Base-by-base conservation (phyloP, 1,284 basidiomycete species). In the Pyrrhoderma noxium region DNA sequence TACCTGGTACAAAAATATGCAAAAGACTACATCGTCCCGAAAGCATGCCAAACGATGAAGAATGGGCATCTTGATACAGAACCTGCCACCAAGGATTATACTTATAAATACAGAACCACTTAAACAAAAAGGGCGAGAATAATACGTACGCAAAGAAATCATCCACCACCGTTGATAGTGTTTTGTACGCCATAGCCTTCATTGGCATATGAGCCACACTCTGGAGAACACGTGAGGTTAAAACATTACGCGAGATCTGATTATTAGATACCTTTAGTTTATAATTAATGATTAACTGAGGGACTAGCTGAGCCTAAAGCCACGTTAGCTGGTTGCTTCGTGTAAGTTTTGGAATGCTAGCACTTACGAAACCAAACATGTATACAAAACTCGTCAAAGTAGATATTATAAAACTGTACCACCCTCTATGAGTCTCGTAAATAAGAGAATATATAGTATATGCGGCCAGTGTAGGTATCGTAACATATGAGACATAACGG, bases 161-260 rank as follows among this genome's bases (percentile, higher is more conserved):
- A 68, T 97, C 93, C 27, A 96, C 89, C 49, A 91, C 87, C 1
- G 90, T 92, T 25, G 85, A 86, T 46, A 93, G 71, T 2, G 89
- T 86, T 72, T 96, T 96, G 76, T 91, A 97, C 57, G 94, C 83
- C 87, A 98, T 93, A 2, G 94, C 90, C 69, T 94, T 96, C 83
- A 94, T 91, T 8, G 89, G 90, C 85, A 94, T 91, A 64, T 94
- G 92, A 36, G 91, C 85, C 36, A 93, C 90, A 63, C 82, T 88
- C 82, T 88, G 67, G 31, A 48, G n/a, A 9, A 57, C 21, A 51
- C 39, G 51, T 44, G 55, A 53, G 51, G 5, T n/a, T 14, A 40
- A 5, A 22, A 5, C 14, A 16, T 7, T 22, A 5, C 14, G n/a
- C 38, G 38, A n/a, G 38, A 8, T 7, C 16, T 40, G 8, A 11